These are phyloP conservation scores for Priceomyces carsonii DNA, from an alignment of 805 yeast species.

Conservation along the genomic window DNA sequence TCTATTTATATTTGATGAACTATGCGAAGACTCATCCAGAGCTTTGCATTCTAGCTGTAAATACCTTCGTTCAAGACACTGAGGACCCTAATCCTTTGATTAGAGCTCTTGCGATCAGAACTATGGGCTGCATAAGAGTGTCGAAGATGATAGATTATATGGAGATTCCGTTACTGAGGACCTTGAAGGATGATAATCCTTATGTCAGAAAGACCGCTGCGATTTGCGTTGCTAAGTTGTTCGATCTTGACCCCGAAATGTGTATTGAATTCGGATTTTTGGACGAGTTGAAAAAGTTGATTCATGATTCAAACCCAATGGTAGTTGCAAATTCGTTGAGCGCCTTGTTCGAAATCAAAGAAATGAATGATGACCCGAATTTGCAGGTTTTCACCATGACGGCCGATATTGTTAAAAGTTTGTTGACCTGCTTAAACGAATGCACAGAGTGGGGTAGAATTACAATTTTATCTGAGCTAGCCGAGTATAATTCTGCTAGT, in stretches of 20 bases:
- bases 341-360: constrained; percentile 81
- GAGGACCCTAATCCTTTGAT: constrained; percentile 97
- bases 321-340: constrained; percentile 94
- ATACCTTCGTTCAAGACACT: constrained; percentile 92
- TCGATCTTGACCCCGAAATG: constrained; percentile 76
- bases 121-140: constrained; percentile 98
- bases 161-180: constrained; percentile 83
- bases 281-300: constrained; percentile 60
- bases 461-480: constrained; percentile 77
- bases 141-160: constrained; percentile 94
- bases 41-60: constrained; percentile 91
- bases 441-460: constrained; percentile 99
- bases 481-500: constrained; percentile 62
- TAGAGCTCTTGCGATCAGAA: constrained; percentile 92
- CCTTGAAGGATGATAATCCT: constrained; percentile 90
- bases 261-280: constrained; percentile 88
- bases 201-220: constrained; percentile 98
- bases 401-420: constrained; percentile 51
- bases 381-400: constrained; percentile 39
- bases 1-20: constrained; percentile 92
- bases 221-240: constrained; percentile 92
- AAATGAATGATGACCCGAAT: constrained; percentile 54
- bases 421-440: constrained; percentile 85
- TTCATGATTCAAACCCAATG: constrained; percentile 92
- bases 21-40: constrained; percentile 97